These are phyloP conservation scores for Suillus paluster DNA, from an alignment of 768 basidiomycete species.

Conservation along the genomic window DNA sequence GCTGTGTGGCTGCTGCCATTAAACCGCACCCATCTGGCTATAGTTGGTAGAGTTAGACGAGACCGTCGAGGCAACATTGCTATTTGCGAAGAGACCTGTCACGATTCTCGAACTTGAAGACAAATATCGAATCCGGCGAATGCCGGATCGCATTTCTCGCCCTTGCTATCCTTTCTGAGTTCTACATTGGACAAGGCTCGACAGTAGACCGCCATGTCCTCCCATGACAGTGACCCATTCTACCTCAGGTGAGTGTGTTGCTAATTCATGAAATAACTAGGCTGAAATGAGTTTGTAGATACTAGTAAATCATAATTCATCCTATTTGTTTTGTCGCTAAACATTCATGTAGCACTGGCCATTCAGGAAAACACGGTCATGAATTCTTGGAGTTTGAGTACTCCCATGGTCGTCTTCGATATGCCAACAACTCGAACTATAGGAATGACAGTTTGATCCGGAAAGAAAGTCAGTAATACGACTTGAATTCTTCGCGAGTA, in stretches of 20 bases:
- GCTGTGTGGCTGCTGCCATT: constrained; percentile 11
- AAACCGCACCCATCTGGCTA: constrained; percentile 28
- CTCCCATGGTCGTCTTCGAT: constrained; percentile 92
- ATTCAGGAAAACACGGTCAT: constrained; percentile 97
- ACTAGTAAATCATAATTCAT: constrained; percentile 47
- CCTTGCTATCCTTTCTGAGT: not conserved
- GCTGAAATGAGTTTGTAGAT: constrained; percentile 39
- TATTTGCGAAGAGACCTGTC: not conserved
- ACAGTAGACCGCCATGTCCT: constrained; percentile 13
- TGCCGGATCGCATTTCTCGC: constrained; percentile 13
- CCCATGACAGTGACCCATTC: constrained; percentile 72
- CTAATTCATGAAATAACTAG: constrained; percentile 18
- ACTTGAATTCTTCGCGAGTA: not conserved
- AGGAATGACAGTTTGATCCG: constrained; percentile 96
- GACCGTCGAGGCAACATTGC: constrained; percentile 38
- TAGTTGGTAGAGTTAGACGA: constrained; percentile 19
- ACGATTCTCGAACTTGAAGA: too few relatives aligned
- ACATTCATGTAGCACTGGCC: constrained; percentile 63
- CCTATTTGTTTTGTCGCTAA: constrained; percentile 9
- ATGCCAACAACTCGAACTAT: constrained; percentile 99
- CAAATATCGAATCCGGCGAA: constrained; percentile 18
- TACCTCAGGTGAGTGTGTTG: constrained; percentile 62
- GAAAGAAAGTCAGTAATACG: constrained; percentile 84
- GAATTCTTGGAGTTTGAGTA: constrained; percentile 99
- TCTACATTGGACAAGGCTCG: not conserved